Evolutionary conservation across 306 rosid genomes (phyloP).

Genomic region (Gastrolobium bilobum): DNA sequence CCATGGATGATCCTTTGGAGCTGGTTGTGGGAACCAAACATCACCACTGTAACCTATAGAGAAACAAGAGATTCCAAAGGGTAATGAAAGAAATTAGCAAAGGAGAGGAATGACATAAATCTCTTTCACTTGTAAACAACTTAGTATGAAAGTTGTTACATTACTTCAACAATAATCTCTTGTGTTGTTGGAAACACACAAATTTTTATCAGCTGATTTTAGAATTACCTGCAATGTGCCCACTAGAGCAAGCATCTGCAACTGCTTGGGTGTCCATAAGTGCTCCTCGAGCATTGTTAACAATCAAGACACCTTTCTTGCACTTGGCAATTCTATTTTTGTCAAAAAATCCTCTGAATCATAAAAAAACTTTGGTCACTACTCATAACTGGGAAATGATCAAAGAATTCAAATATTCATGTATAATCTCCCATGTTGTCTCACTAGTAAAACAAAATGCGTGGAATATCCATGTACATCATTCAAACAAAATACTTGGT

Average conservation of each 20-base stretch:
- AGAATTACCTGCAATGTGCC: constrained; percentile 87
- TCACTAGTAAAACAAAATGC: neutral
- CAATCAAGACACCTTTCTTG: constrained; percentile 89
- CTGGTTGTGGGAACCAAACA: constrained; percentile 96
- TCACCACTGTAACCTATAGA: constrained; percentile 90
- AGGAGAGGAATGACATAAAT: neutral
- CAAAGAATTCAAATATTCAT: neutral
- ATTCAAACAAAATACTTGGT: neutral
- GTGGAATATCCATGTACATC: constrained; percentile 3
- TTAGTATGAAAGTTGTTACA: neutral
- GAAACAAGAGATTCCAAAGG: constrained; percentile 17
- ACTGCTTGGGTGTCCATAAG: constrained; percentile 93
- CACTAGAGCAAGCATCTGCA: constrained; percentile 84
- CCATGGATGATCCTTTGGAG: constrained; percentile 99
- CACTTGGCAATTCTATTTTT: constrained; percentile 80
- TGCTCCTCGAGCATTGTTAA: constrained; percentile 96
- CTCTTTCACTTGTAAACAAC: neutral
- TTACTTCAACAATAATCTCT: constrained; percentile 7
- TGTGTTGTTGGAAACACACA: neutral
- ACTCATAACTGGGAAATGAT: neutral
- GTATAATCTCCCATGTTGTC: neutral
- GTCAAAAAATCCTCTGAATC: constrained; percentile 81
- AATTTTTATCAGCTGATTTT: constrained; percentile 14
- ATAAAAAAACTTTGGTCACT: constrained; percentile 42
- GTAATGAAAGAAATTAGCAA: neutral